Evolutionary conservation across 345 rosid species (phyloP), one percentile per base, ranked within the genome.

Genomic region (Excoecaria cochinchinensis): DNA sequence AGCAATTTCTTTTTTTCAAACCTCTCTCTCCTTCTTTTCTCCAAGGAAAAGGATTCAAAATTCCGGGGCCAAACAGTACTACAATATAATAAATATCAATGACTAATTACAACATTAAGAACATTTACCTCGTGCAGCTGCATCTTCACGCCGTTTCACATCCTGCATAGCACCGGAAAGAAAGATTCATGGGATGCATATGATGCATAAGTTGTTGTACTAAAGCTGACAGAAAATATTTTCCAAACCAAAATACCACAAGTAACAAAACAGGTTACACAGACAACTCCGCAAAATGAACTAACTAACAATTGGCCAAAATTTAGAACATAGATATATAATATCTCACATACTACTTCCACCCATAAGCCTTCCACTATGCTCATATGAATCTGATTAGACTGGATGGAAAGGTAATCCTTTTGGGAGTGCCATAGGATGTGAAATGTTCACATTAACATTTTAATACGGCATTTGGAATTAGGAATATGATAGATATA

Each of bases 111-210:
- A 42, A 39, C 3, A 51, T 24, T 40, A 55, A 70, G 42, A 61
- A 60, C 14, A 73, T 73, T 55, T 73, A 81, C 84, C 80, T 69
- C 76, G 69, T 40, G 84, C 73, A 76, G 80, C 84, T 61, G 84
- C 80, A 38, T 81, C 84, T 77, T 81, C 84, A 69, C 40, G 72
- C 59, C 84, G 70, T 59, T 61, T 81, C 21, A 81, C 77, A 19
- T 81, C 84, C 80, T 73, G 72, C 67, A 22, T 53, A 11, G 76
- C 67, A 77, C 48, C 72, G 52, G 59, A 66, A 47, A 59, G 57
- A 48, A 44, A 46, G 57, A 56, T 62, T 46, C 38, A 57, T 62
- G 16, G 16, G 51, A 65, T 38, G 21, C 68, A 39, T 7, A 64
- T 15, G 44, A 19, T 64, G 24, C 44, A 19, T 42, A 65, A 40